Evolutionary conservation across 345 rosid genomes (phyloP), one percentile per base, ranked within the genome.

Genomic region (Boechera divaricarpa): DNA sequence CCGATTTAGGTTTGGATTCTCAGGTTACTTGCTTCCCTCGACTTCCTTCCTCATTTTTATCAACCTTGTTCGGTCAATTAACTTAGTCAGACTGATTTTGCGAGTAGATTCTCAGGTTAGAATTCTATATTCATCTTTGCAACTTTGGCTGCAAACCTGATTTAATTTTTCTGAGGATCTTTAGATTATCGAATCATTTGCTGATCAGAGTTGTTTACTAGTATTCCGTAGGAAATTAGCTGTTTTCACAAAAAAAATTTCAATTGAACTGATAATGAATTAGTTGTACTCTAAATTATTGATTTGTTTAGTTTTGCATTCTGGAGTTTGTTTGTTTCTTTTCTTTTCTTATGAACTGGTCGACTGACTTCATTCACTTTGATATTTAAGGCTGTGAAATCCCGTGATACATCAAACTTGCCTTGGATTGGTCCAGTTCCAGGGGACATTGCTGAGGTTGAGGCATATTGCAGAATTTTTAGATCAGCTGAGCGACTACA

Each of bases 401-500:
- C 94, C 60, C 84, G 77, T 8, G 98, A 89, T 78, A 66, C 51
- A 4, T 86, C 93, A n/a, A 89, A 86, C 83, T 67, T 86, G 81
- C 91, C 84, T 26, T 89, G 98, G 98, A 75, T 87, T 63, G 98
- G 98, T 75, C 98, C 98, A 26, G 80, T 94, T 65, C 98, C 98
- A 45, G 98, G 98, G 15, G 98, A 94, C 57, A 92, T 94, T 72
- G 97, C 99, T 52, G 99, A 94, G 82, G 86, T 94, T 32, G 98
- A 94, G 83, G 97, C 99, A 11, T 94, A 94, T 66, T 94, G 99
- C 82, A 86, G 99, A 70, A 90, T 92, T 35, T 94, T 94, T 66
- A 85, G 98, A 84, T 86, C 96, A 10, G 90, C 95, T 11, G 98
- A 94, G 82, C 55, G 84, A 77, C 88, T 92, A 24, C 97, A 89